Percentiles rank a stretch among this genome's conserved stretches.
Evolutionary conservation across 169 alveolate genomes (phyloP).

Genomic region (Plasmodium fragile): DNA sequence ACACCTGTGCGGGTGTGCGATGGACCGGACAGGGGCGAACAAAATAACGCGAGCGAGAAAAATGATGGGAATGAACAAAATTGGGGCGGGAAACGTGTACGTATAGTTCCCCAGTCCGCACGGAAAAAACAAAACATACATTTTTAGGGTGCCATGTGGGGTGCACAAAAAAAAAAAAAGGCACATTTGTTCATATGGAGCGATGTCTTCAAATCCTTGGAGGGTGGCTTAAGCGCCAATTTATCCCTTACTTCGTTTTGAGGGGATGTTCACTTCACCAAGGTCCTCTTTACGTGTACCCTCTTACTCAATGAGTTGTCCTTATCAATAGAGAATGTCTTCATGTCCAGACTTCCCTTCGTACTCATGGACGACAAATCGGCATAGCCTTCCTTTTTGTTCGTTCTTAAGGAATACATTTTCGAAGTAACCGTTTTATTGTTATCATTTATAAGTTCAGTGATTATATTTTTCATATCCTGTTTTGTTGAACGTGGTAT

Average conservation of each 20-base stretch:
- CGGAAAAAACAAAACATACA: background rate
- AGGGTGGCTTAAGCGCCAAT: background rate
- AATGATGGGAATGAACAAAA: background rate
- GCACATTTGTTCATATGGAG: background rate
- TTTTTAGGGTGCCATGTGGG: background rate
- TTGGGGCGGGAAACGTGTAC: background rate
- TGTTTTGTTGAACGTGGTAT: background rate
- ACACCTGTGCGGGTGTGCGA: background rate
- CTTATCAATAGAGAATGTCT: background rate
- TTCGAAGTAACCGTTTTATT: conserved; percentile 17
- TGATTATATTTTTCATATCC: conserved; percentile 38
- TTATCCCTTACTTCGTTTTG: background rate
- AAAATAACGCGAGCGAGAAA: background rate
- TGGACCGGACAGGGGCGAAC: background rate
- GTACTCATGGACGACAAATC: conserved; percentile 65
- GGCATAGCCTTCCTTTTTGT: conserved; percentile 17
- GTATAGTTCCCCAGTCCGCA: background rate
- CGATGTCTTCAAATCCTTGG: background rate
- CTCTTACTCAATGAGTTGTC: conserved; percentile 1
- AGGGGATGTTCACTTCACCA: conserved; percentile 21
- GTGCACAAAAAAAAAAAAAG: background rate
- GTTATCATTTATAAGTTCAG: conserved; percentile 36
- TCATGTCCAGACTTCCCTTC: conserved; percentile 44
- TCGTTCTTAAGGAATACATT: conserved; percentile 7
- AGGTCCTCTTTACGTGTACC: conserved; percentile 1